Evolutionary conservation across 495 filamentous ascomycete genomes (phyloP).

Genomic region (Aeminium ludgeri): DNA sequence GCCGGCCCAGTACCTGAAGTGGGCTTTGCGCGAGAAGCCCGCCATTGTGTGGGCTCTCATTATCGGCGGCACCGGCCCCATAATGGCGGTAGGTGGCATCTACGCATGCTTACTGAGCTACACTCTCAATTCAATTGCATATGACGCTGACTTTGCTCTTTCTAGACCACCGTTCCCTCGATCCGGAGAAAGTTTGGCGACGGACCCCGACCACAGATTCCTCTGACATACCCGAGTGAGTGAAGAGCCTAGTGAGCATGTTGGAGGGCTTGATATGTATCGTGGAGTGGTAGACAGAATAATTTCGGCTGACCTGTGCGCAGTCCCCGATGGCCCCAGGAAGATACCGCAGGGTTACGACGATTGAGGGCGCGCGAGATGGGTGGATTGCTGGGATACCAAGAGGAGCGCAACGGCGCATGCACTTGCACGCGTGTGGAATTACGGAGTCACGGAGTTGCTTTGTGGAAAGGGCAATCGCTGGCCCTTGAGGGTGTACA

Average conservation of each 20-base stretch:
- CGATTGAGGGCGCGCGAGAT: slow-evolving; percentile 28
- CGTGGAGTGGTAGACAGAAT: not conserved
- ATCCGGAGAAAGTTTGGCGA: slow-evolving; percentile 53
- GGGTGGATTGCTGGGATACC: too few relatives aligned
- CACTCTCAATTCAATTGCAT: not conserved
- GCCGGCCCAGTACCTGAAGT: slow-evolving; percentile 70
- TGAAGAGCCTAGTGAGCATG: slow-evolving; percentile 1
- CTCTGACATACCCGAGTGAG: slow-evolving; percentile 84
- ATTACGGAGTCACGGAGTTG: too few relatives aligned
- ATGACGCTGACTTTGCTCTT: not conserved
- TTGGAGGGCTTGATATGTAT: not conserved
- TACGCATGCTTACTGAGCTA: not conserved
- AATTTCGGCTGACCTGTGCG: slow-evolving; percentile 4
- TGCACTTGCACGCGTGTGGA: too few relatives aligned
- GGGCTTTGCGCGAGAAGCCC: slow-evolving; percentile 70
- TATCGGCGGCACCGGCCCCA: slow-evolving; percentile 55
- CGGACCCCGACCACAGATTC: slow-evolving; percentile 49
- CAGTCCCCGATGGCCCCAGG: slow-evolving; percentile 63
- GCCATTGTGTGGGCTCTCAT: slow-evolving; percentile 71
- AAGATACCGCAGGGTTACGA: slow-evolving; percentile 60
- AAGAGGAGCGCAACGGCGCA: too few relatives aligned
- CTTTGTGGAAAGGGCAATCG: too few relatives aligned
- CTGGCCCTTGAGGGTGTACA: too few relatives aligned
- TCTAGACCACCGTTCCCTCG: slow-evolving; percentile 40
- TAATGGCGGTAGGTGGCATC: slow-evolving; percentile 32